Evolutionary conservation across 495 filamentous ascomycete genomes (phyloP), one percentile per base, ranked within the genome.

Genomic region (Xylaria curta): DNA sequence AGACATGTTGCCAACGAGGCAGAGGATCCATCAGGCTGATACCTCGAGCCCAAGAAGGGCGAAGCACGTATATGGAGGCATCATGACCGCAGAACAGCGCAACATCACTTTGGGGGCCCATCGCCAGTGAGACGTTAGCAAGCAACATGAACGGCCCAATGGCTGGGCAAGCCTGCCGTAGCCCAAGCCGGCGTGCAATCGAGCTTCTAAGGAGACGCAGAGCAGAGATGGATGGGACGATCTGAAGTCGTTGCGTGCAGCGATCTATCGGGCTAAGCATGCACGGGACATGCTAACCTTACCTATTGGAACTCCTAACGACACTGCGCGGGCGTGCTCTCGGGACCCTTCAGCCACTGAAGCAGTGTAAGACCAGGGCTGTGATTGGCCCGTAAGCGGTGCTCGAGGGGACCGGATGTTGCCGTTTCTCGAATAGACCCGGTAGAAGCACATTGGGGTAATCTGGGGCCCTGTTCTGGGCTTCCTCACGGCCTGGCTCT

Each of bases 271-370:
- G 21, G 64, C 64, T 24, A 53, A 46, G 38, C 60, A 63, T 26
- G 60, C 58, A 36, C 9, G 28, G 51, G 36, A 21, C 21, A 54
- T 53, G 46, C 49, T 24, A 8, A 38, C 36, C 8, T 38, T 38
- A 38, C 36, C 36, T 38, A 38, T 38, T 38, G 36, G 36, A 38
- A 38, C 36, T 10, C 49, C 49, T 24, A 61, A 36, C 58, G n/a
- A 38, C 58, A n/a, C n/a, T 53, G 6, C 49, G 9, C 49, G 19
- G 49, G n/a, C 51, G 51, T 54, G 51, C 24, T 54, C 24, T 7
- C 12, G 10, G 51, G 51, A 36, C 33, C 38, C 66, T 40, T 76
- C 72, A 78, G 76, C 76, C 76, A 78, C 75, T 33, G 65, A 56
- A 31, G 65, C 65, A 72, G 38, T 17, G 36, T 12, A 3, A n/a